phyloP scores from a whole-genome alignment of 116 monocot species.

The Iris pallida region DNA sequence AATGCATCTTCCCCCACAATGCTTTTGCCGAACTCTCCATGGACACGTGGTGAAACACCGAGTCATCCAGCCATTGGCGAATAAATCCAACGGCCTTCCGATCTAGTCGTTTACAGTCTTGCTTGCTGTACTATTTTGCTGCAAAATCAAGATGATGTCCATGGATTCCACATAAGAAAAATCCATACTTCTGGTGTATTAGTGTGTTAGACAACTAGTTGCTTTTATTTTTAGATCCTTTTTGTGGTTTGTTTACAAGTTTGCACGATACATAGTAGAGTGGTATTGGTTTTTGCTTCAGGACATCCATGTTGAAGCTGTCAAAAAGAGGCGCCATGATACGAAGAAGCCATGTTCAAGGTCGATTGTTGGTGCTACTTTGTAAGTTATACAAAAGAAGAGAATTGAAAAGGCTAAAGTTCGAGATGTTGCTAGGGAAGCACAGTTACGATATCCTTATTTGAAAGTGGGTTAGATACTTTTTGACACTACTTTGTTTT shows the following conservation, averaged over 20 bases:
- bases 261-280: neutral
- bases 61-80: too few species aligned
- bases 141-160: too few species aligned
- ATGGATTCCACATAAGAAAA: too few species aligned
- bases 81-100: too few species aligned
- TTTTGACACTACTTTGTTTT: neutral
- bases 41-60: too few species aligned
- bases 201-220: too few species aligned
- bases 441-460: conserved; percentile 30
- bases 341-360: conserved; percentile 38
- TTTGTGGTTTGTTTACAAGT: neutral
- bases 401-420: conserved; percentile 43
- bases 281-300: neutral
- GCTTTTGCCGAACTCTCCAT: too few species aligned
- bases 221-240: too few species aligned
- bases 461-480: neutral
- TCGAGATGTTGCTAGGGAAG: conserved; percentile 47
- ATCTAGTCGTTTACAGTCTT: too few species aligned
- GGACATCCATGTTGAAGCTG: conserved; percentile 42
- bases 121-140: too few species aligned
- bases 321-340: conserved; percentile 37
- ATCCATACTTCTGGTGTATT: too few species aligned
- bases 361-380: conserved; percentile 40
- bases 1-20: too few species aligned
- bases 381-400: conserved; percentile 44